Base-by-base conservation (phyloP, 805 yeast species). In the Schizosaccharomyces osmophilus region DNA sequence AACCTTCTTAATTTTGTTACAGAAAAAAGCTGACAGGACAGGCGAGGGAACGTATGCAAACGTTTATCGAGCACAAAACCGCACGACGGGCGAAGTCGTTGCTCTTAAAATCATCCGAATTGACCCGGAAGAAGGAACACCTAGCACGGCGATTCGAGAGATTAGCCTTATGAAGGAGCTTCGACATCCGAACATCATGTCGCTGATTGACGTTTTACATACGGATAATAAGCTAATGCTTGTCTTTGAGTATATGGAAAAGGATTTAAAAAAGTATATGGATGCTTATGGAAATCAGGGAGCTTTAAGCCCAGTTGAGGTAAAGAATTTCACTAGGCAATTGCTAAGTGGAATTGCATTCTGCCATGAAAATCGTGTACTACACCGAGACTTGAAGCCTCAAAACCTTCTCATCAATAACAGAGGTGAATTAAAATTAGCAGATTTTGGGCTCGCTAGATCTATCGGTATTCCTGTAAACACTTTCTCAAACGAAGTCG, bases 401-500 rank as follows among this genome's bases (percentile, higher is more conserved):
- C 98, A 93, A 72, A 93, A 93, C 71, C 75, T 93, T 66, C 78
- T 93, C 68, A 90, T 94, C 68, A 87, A 84, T 71, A 75, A 78
- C 66, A 89, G 88, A 70, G 98, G 98, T 6, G 93, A 85, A 70
- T 77, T 93, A 67, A 93, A 93, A 70, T 75, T 93, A 64, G 98
- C 95, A 48, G 98, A 93, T 75, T 93, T 93, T 71, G 98, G 98
- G 45, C 78, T 93, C 63, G 97, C 97, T 0, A 77, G 98, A 65
- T 98, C 98, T 4, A 93, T 87, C 73, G 98, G 98, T 19, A 94
- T 93, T 61, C 98, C 98, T 1, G 90, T 93, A 64, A 88, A 94
- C 73, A 93, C 98, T 0, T 93, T 89, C 69, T 87, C 96, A 24
- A 93, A 90, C 72, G 98, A 93, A 71, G 97, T 93, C 61, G 98